These are phyloP conservation scores for Stenogyne calaminthoides DNA, from an alignment of 305 asterid genomes.

Conservation along the genomic window DNA sequence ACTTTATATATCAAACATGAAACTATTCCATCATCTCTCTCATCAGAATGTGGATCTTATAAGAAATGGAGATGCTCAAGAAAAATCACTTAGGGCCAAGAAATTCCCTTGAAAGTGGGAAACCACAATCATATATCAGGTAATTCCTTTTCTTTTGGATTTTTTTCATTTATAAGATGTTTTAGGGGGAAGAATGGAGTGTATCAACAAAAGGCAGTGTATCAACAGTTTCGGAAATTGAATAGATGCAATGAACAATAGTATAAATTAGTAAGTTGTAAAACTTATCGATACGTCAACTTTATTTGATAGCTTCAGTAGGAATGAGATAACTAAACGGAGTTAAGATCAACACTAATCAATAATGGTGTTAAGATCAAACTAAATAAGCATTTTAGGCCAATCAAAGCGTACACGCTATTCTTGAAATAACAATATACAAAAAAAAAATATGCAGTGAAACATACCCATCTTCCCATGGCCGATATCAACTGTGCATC, in stretches of 20 bases:
- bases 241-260: background rate
- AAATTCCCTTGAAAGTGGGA: constrained; percentile 4
- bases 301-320: constrained; percentile 6
- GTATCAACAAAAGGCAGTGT: background rate
- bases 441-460: constrained; percentile 2
- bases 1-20: background rate
- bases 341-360: background rate
- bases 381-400: constrained; percentile 9
- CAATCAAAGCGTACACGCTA: constrained; percentile 14
- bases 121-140: background rate
- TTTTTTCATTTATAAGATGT: background rate
- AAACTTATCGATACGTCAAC: background rate
- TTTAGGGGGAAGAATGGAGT: background rate
- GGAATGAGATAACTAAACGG: constrained; percentile 14
- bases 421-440: background rate
- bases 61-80: background rate
- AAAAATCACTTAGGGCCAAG: background rate
- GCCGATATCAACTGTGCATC: constrained; percentile 93
- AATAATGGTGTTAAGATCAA: constrained; percentile 8
- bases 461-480: constrained; percentile 88
- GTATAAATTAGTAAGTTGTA: background rate
- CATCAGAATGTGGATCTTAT: background rate
- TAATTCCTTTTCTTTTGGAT: background rate
- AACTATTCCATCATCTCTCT: background rate
- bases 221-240: background rate